Evolutionary conservation across 441 rosid genomes (phyloP).

Genomic region (Kokia cookei): DNA sequence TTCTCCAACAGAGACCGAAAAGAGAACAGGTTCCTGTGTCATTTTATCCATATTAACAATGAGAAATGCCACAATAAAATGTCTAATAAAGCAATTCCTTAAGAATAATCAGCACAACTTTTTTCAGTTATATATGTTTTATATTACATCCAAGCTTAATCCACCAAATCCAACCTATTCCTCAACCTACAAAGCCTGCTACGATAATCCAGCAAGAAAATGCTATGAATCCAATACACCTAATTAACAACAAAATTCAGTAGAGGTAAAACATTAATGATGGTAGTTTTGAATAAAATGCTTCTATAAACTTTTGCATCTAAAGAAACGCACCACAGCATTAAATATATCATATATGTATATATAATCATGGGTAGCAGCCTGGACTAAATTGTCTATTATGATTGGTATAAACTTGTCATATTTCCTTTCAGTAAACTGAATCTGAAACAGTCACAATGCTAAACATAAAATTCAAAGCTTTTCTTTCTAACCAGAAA

Average conservation of each 20-base stretch:
- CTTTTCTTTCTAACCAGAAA: background rate
- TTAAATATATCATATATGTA: background rate
- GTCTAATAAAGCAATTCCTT: background rate
- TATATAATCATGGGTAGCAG: background rate
- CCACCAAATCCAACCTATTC: background rate
- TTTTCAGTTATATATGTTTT: background rate
- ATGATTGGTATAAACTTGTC: background rate
- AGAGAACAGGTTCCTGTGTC: conserved; percentile 86
- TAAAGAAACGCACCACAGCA: background rate
- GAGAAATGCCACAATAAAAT: conserved; percentile 1
- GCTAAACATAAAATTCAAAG: background rate
- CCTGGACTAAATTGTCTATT: background rate
- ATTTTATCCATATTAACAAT: conserved; percentile 2
- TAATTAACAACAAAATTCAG: background rate
- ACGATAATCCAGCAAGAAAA: background rate
- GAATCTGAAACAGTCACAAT: background rate
- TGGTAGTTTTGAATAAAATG: background rate
- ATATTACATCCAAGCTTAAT: background rate
- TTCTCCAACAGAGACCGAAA: conserved; percentile 86
- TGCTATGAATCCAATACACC: background rate
- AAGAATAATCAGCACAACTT: background rate
- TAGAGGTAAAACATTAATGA: background rate
- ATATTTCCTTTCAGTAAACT: background rate
- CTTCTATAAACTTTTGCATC: background rate
- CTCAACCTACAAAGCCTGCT: background rate